Conservation (phyloP, 805 yeast species). For the Pichia manshurica region DNA sequence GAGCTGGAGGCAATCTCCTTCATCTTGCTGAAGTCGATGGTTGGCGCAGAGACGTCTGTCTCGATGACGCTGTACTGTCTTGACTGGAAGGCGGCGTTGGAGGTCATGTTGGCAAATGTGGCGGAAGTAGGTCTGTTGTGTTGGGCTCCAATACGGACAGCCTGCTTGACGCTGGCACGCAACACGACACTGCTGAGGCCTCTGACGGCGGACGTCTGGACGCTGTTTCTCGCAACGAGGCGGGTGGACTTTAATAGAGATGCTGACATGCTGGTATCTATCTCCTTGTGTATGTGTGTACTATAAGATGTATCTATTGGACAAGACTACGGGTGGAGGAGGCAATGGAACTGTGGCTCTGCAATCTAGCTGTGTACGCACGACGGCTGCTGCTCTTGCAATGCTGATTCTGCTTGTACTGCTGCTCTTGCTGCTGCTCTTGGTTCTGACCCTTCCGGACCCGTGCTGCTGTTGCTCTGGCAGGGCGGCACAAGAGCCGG, state of each 20-base stretch:
- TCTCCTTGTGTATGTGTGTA: too few species aligned
- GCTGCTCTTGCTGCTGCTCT: too few species aligned
- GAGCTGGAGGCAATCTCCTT: slow-evolving; percentile 40
- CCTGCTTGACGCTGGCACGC: too few species aligned
- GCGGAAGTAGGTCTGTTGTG: neutral
- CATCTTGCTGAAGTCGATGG: slow-evolving; percentile 26
- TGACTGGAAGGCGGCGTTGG: neutral
- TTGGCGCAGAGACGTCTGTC: slow-evolving; percentile 30
- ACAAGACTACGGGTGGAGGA: too few species aligned
- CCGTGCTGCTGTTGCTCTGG: too few species aligned
- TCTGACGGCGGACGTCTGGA: neutral
- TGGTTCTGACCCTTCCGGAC: too few species aligned
- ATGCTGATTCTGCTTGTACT: too few species aligned
- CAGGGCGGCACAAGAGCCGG: too few species aligned
- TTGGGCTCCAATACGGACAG: neutral
- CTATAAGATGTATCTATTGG: too few species aligned
- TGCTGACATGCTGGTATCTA: neutral
- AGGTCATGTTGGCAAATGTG: neutral
- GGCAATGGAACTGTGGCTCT: too few species aligned
- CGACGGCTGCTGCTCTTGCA: too few species aligned
- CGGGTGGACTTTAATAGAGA: neutral
- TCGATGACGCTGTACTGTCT: slow-evolving; percentile 26
- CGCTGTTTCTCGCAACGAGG: neutral
- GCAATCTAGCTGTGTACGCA: too few species aligned
- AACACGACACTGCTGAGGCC: neutral